Base-by-base conservation (phyloP, 73 alveolate genomes). In the Vitrella brassicaformis region DNA sequence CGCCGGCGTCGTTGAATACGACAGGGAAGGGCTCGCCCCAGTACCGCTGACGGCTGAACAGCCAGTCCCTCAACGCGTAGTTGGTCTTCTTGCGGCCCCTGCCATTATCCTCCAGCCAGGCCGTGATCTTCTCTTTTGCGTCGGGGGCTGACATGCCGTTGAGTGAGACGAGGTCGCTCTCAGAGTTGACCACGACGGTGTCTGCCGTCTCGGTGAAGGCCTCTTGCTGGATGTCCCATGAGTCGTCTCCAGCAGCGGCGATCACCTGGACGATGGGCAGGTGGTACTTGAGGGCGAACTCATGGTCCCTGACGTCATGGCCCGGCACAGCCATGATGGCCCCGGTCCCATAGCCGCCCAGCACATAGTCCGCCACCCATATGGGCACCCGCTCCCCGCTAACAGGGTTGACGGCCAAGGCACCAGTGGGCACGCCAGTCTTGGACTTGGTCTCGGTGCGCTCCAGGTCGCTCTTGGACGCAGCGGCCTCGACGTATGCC, bases 1-100 rank as follows among this genome's bases (percentile, higher is more conserved):
- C 80, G 1, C 94, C 90, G 64, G 84, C 69, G n/a, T 47, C 66
- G 25, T 71, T 69, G 46, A 88, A 86, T 25, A 84, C 74, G 1
- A 85, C 71, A n/a, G 94, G 94, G n/a, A 88, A 80, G 65, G 94
- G 94, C 26, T 80, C 94, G 0, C 94, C 94, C 94, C 94, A 88
- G 71, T 82, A 85, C 66, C 94, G 74, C 47, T 88, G 80, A 19
- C 92, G 45, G 27, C 83, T 47, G 19, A 85, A 87, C 1, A 88
- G 82, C 88, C 90, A 85, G 65, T 85, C 91, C 45, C 86, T 72
- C 47, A 88, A 31, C 27, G 80, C 84, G 80, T 74, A 85, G 31
- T 73, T 78, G n/a, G 86, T 47, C 29, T 47, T 47, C n/a, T 29
- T 68, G 30, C 74, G 8, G 22, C 87, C 89, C 32, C 25, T 56